Base-by-base conservation (phyloP, 1,284 basidiomycete species). In the Melampsora medusae region DNA sequence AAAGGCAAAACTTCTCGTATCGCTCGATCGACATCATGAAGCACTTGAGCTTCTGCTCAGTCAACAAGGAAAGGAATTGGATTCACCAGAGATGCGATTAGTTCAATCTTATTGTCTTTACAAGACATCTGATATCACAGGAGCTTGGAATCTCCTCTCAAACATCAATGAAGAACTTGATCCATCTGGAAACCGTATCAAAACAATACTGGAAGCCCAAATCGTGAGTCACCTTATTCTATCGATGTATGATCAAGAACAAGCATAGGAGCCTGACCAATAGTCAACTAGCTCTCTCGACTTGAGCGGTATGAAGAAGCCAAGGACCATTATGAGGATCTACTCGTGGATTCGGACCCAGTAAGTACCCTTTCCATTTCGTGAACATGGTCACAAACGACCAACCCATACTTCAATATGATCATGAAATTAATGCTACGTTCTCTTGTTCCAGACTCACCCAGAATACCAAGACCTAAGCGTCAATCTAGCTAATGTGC, bases 231-330 rank as follows among this genome's bases (percentile, higher is more conserved):
- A 25, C 28, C 10, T 19, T 64, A 7, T 4, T 64, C 0, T 33
- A 3, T 2, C 19, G 10, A 31, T 64, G 25, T 35, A 14, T 25
- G 19, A 10, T 5, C 28, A 14, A 25, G 35, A 5, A n/a, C 61
- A 38, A 25, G 9, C 61, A 19, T n/a, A 46, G 22, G 35, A 46
- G 12, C n/a, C 9, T 14, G 25, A 49, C n/a, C 22, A 4, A 31
- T 31, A 16, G 28, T 19, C 19, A 42, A 14, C 49, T 42, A 72
- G 70, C 25, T 72, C 42, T 72, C 53, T 38, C 62, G 65, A 56
- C 70, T 72, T 48, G 70, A 61, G 10, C 70, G 70, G 16, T 48
- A 61, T 72, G 46, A 64, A n/a, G 70, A 72, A 65, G 70, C 70
- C 22, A 72, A 72, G 33, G 42, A 46, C 1, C 42, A 72, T 72